Percentiles rank a stretch among this genome's conserved stretches.
Evolutionary conservation across 768 basidiomycete species (phyloP).

Genomic region (Suillus americanus): DNA sequence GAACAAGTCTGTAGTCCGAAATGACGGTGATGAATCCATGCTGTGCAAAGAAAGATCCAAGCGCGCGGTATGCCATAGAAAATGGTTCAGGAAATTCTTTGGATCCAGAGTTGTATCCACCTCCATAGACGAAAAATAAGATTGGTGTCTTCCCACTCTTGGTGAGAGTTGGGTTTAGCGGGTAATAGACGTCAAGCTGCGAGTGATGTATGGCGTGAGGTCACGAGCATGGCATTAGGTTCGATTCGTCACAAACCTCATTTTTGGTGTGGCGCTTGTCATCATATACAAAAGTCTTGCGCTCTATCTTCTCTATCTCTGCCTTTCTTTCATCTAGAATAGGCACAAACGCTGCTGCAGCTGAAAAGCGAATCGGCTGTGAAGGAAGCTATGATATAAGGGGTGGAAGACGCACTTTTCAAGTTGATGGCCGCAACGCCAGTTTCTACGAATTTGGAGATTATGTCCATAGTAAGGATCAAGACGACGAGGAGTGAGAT

Average conservation of each 20-base stretch:
- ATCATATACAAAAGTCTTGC: constrained; percentile 60
- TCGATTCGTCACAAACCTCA: not conserved
- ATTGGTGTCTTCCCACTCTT: constrained; percentile 41
- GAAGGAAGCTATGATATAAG: constrained; percentile 4
- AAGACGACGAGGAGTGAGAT: not conserved
- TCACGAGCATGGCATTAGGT: not conserved
- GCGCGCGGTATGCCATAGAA: constrained; percentile 52
- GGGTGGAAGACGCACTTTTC: constrained; percentile 31
- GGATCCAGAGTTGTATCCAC: constrained; percentile 55
- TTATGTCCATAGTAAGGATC: constrained; percentile 33
- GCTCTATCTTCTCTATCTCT: constrained; percentile 47
- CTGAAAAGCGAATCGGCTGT: constrained; percentile 31
- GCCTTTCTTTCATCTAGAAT: constrained; percentile 46
- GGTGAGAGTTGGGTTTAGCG: constrained; percentile 28
- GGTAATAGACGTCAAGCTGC: constrained; percentile 72
- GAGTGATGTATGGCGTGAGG: not conserved
- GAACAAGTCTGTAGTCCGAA: constrained; percentile 67
- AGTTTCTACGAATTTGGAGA: constrained; percentile 32
- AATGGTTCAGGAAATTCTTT: constrained; percentile 47
- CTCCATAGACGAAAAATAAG: constrained; percentile 67
- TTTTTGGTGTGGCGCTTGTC: constrained; percentile 1
- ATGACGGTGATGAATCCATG: constrained; percentile 63
- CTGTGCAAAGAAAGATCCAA: constrained; percentile 62
- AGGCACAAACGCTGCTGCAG: constrained; percentile 47
- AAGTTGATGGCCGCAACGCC: constrained; percentile 32